Base-by-base conservation (phyloP, 805 yeast species). In the Candida krabiensis region DNA sequence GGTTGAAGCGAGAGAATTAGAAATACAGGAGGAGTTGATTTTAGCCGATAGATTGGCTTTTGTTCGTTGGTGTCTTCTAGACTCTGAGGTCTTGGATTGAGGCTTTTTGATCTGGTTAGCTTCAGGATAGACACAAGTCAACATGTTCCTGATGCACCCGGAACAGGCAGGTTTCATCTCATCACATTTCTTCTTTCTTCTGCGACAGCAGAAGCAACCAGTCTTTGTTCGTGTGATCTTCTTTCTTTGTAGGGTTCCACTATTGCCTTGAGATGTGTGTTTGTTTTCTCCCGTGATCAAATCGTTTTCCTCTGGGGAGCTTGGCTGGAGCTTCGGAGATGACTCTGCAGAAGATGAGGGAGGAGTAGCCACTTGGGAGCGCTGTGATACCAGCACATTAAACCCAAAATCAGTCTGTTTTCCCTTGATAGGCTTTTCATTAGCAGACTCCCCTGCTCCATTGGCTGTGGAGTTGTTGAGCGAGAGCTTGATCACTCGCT, bases 111-210 rank as follows among this genome's bases (percentile, higher is more conserved):
- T 30, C 15, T 53, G 49, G 11, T 44, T 45, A 4, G 37, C 38
- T 7, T 52, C 36, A 8, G 69, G 69, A 35, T 63, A 64, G 7
- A 61, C 61, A 43, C 69, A 64, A 12, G 57, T 49, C 11, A 61
- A 47, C 47, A 44, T 51, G 40, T 63, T 63, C 41, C 67, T 45
- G 2, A 49, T 33, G 41, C 69, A 64, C 7, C 67, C 69, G 0
- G 65, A 54, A 38, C 69, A 64, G 4, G 53, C 49, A 3, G 67
- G 67, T 39, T 52, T 53, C 21, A 47, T 37, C 40, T 63, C 67
- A 37, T 63, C 64, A 42, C 69, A 64, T 50, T 64, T 64, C 64
- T 63, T 64, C 61, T 63, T 63, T 34, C 69, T 49, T 32, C 45
- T 55, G 17, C 69, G 59, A 35, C 69, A 64, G 37, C 67, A 63